Evolutionary conservation across 2,329 filamentous ascomycete species (phyloP).

Genomic region (Chaetomiaceae sp.): DNA sequence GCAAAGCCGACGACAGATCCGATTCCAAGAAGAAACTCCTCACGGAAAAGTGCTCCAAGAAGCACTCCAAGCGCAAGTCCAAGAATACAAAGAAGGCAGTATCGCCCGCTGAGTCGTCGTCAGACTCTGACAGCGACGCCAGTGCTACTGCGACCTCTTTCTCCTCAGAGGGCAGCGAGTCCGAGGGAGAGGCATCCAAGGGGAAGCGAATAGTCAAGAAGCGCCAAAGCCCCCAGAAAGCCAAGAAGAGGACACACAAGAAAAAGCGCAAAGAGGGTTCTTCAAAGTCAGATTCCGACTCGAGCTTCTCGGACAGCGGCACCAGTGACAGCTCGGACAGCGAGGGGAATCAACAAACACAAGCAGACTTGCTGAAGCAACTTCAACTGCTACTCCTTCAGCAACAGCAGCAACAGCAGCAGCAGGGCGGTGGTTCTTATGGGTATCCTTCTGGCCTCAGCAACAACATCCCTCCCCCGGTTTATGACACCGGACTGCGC

Average conservation of each 20-base stretch:
- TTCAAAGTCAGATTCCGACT: slow-evolving; percentile 25
- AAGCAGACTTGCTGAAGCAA: slow-evolving; percentile 29
- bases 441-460: slow-evolving; percentile 8
- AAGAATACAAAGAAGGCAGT: slow-evolving; percentile 28
- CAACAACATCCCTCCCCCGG: slow-evolving; percentile 6
- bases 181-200: slow-evolving; percentile 24
- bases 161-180: slow-evolving; percentile 25
- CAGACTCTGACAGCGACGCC: slow-evolving; percentile 18
- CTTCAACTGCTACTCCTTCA: slow-evolving; percentile 28
- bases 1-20: slow-evolving; percentile 19
- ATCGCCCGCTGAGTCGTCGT: slow-evolving; percentile 12
- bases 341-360: slow-evolving; percentile 20
- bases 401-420: slow-evolving; percentile 19
- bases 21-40: slow-evolving; percentile 27
- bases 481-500: slow-evolving; percentile 16
- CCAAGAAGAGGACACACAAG: slow-evolving; percentile 28
- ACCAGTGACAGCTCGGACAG: slow-evolving; percentile 21
- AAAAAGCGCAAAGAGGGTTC: slow-evolving; percentile 30
- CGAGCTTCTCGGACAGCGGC: slow-evolving; percentile 25
- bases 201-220: slow-evolving; percentile 32
- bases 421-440: slow-evolving; percentile 10
- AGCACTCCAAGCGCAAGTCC: slow-evolving; percentile 21
- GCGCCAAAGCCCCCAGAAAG: slow-evolving; percentile 29
- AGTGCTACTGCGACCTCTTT: slow-evolving; percentile 24
- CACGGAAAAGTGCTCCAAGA: slow-evolving; percentile 30